phyloP scores from a whole-genome alignment of 495 filamentous ascomycete genomes.

The Neurospora sp. region DNA sequence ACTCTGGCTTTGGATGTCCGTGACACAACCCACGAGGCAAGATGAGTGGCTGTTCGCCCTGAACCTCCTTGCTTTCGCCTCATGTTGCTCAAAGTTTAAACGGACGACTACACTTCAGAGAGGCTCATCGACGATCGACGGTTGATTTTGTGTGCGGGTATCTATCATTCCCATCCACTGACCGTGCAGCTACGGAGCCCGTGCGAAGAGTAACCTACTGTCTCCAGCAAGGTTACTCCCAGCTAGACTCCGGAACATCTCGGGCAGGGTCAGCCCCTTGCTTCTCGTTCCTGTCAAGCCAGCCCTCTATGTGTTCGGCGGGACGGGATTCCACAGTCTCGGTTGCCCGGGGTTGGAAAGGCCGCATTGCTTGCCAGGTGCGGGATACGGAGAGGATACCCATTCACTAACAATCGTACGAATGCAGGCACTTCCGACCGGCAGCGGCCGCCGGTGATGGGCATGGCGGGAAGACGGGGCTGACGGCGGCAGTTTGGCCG shows the following conservation, averaged over 20 bases:
- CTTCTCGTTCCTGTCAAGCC: neutral
- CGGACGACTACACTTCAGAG: neutral
- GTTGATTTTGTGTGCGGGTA: neutral
- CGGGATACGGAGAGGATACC: neutral
- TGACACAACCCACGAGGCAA: neutral
- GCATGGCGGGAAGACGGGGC: neutral
- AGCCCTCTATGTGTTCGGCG: neutral
- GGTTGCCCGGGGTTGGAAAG: neutral
- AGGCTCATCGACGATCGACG: neutral
- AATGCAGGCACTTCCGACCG: neutral
- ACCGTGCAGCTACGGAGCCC: neutral
- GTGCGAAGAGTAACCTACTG: neutral
- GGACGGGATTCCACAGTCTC: neutral
- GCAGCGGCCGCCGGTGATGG: neutral
- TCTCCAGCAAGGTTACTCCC: neutral
- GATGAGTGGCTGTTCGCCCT: neutral
- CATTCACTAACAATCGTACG: neutral
- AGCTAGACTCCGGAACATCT: neutral
- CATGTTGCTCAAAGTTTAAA: neutral
- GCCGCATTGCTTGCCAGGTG: neutral
- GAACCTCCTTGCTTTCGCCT: neutral
- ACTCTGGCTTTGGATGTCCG: neutral
- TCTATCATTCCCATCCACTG: neutral
- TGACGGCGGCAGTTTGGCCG: neutral
- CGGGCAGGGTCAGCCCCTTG: neutral